Evolutionary conservation across 345 rosid genomes (phyloP), one percentile per base, ranked within the genome.

Genomic region (Sapria himalayana): DNA sequence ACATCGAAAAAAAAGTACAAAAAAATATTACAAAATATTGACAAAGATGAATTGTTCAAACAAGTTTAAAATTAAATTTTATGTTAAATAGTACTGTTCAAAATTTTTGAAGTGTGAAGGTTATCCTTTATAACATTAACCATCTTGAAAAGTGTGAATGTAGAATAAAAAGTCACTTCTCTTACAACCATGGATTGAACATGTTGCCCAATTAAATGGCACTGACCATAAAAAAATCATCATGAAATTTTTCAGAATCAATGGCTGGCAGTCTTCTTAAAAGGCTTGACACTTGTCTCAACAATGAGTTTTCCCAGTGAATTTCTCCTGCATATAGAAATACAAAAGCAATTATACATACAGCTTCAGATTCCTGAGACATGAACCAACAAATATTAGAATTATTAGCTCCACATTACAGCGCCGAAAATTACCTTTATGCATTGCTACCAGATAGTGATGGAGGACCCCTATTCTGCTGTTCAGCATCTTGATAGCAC

Each of bases 401-500:
- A 12, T 9, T 15, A n/a, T 27, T 10, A 17, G 22, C 15, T 17
- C 34, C 37, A 31, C 45, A 32, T 4, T 10, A 19, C 22, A 25
- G 19, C 25, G 22, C 19, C 12, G n/a, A 1, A 15, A 19, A 19
- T 19, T 62, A 89, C 98, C 95, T 64, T 82, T 79, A 62, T 82
- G 84, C 95, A 89, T 82, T 8, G 77, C 77, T 22, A 46, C 65
- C 52, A 82, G 98, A 57, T 79, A 79, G 41, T 89, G 93, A 56
- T 74, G 81, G 49, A 89, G 92, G 54, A 89, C 92, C 60, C 77
- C 71, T 48, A 84, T 72, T 61, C 95, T 75, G 66, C 93, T 77
- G 63, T 75, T 84, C 43, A 84, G 61, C 99, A 91, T 91, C 75
- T 89, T 89, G 71, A 84, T 84, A 32, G 99, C 99, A 63, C 95